Evolutionary conservation across 73 alveolate species (phyloP), one percentile per base, ranked within the genome.

Genomic region (Loxodes magnus): DNA sequence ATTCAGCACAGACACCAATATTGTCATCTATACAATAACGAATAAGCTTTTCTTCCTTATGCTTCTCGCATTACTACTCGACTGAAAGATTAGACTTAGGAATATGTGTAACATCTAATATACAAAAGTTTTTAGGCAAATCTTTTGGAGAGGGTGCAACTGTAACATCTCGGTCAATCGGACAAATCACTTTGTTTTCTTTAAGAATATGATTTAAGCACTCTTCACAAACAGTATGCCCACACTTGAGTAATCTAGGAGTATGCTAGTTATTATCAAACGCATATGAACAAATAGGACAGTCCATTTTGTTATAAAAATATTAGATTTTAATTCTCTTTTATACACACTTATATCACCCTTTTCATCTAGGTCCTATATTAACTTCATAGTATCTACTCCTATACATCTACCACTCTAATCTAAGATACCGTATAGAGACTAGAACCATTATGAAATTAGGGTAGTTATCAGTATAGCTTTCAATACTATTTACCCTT

Each of bases 141-240:
- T 63, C 69, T 26, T 43, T 44, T 1, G 80, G 79, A 29, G 67
- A 52, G 4, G 90, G 66, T 3, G 90, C 51, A 7, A 46, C 59
- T 46, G 59, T 25, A 46, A 46, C 27, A 25, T 22, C 27, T 22
- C 90, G 44, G 53, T 83, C 67, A 7, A 72, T 64, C 16, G 84
- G 84, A 38, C 90, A 75, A 26, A 39, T 43, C 28, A 70, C 34
- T 31, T 67, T 52, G 23, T 68, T 74, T 27, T 74, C 44, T n/a
- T 74, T 66, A 17, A 66, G 70, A 7, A 74, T 58, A 27, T 67
- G 76, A 4, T 53, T 56, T 16, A 74, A 54, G 67, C 88, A 74
- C 26, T 65, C 82, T 44, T 74, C 88, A 25, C 88, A 74, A 51
- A 71, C 66, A 2, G 88, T 74, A 50, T 74, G 88, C 4, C 88